Conservation (phyloP, 768 basidiomycete species). For the Hypholoma fasciculare region DNA sequence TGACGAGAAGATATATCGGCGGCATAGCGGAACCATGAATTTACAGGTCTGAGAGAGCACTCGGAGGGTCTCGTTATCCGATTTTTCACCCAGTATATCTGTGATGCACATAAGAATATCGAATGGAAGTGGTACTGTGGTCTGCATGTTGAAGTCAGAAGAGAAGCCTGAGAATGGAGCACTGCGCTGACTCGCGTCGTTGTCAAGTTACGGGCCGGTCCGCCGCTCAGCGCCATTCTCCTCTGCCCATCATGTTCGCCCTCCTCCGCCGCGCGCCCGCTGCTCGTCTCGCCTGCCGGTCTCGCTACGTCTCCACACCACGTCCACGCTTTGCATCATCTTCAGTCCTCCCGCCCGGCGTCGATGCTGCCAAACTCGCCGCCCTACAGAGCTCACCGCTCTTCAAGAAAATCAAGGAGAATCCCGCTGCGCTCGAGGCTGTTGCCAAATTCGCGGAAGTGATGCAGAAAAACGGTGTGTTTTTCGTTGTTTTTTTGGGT, state of each 20-base stretch:
- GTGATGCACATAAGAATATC: too few relatives aligned
- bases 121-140: too few relatives aligned
- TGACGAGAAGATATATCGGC: too few relatives aligned
- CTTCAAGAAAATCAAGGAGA: conserved; percentile 48
- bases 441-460: conserved; percentile 43
- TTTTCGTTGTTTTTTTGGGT: too few relatives aligned
- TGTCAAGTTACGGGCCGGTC: too few relatives aligned
- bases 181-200: too few relatives aligned
- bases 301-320: conserved; percentile 1
- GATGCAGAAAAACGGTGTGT: conserved; percentile 49
- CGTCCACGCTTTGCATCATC: not conserved
- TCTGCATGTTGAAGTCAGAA: too few relatives aligned
- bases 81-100: too few relatives aligned
- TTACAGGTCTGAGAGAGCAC: too few relatives aligned
- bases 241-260: conserved; percentile 1
- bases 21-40: too few relatives aligned
- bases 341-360: not conserved
- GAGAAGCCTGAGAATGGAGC: too few relatives aligned
- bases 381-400: conserved; percentile 41
- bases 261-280: not conserved
- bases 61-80: too few relatives aligned
- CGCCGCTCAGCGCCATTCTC: not conserved
- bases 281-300: not conserved
- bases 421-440: conserved; percentile 50
- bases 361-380: conserved; percentile 19